phyloP scores from a whole-genome alignment of 1,139 yeast genomes.

The Candida tunisiensis region DNA sequence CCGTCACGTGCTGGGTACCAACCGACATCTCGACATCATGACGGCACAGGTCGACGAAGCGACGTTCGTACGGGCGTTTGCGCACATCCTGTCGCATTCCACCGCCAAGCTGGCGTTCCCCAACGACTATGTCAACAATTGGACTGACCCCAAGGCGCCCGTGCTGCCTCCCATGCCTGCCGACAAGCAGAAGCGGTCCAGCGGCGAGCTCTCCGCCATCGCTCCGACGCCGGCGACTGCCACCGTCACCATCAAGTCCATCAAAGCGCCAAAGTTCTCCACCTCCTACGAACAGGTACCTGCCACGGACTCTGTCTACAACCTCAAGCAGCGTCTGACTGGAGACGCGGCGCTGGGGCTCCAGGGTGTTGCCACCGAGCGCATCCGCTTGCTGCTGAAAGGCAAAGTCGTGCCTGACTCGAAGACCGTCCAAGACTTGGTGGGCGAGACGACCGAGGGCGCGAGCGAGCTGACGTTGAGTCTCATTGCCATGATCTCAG shows the following conservation, averaged over 20 bases:
- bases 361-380: conserved; percentile 5
- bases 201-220: not conserved
- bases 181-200: not conserved
- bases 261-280: conserved; percentile 15
- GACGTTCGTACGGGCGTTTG: not conserved
- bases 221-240: conserved; percentile 3
- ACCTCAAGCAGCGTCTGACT: conserved; percentile 14
- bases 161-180: conserved; percentile 1
- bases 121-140: not conserved
- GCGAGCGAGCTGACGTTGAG: conserved; percentile 8
- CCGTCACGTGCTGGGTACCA: too few species aligned
- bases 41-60: not conserved
- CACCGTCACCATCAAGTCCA: conserved; percentile 11
- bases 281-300: conserved; percentile 7
- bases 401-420: conserved; percentile 16
- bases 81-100: not conserved
- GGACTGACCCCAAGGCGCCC: conserved; percentile 1
- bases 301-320: conserved; percentile 9
- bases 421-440: conserved; percentile 5
- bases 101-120: conserved; percentile 1
- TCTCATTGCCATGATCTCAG: conserved; percentile 7
- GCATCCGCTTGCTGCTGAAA: conserved; percentile 12
- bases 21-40: too few species aligned
- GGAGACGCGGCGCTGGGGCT: conserved; percentile 13
- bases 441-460: conserved; percentile 4